Percentiles rank a stretch among this genome's conserved stretches.
Conservation (phyloP, 1,284 basidiomycete genomes). For the Boletus calvinii region DNA sequence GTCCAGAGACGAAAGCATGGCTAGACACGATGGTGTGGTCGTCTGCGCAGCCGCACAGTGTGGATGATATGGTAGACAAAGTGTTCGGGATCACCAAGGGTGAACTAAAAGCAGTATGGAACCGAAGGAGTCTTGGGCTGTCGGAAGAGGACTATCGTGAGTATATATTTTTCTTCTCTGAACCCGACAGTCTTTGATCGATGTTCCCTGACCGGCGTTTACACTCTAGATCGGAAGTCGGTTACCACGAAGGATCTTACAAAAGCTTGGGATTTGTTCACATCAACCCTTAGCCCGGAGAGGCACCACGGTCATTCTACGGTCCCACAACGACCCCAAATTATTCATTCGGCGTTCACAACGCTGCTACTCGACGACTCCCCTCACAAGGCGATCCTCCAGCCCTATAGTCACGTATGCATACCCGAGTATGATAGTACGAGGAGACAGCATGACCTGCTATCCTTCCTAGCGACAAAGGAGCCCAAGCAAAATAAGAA, state of each 20-base stretch:
- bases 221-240: conserved; percentile 54
- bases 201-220: conserved; percentile 7
- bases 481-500: conserved; percentile 13
- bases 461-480: conserved; percentile 16
- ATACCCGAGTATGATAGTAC: conserved; percentile 62
- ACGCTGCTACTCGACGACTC: conserved; percentile 85
- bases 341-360: conserved; percentile 56
- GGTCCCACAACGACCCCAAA: conserved; percentile 4
- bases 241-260: conserved; percentile 75
- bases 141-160: conserved; percentile 57
- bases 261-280: conserved; percentile 59
- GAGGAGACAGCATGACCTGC: conserved; percentile 48
- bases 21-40: conserved; percentile 88
- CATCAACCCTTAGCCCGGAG: conserved; percentile 8
- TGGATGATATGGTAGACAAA: conserved; percentile 65
- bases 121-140: conserved; percentile 73
- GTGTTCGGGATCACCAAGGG: conserved; percentile 48
- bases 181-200: background rate
- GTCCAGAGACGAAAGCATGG: conserved; percentile 53
- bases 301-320: background rate
- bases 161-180: conserved; percentile 26
- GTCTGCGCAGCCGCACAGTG: conserved; percentile 79
- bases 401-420: conserved; percentile 80
- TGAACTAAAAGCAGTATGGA: conserved; percentile 68
- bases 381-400: conserved; percentile 69